These are phyloP conservation scores for Lupinus albus DNA, from an alignment of 306 rosid genomes.

Conservation along the genomic window DNA sequence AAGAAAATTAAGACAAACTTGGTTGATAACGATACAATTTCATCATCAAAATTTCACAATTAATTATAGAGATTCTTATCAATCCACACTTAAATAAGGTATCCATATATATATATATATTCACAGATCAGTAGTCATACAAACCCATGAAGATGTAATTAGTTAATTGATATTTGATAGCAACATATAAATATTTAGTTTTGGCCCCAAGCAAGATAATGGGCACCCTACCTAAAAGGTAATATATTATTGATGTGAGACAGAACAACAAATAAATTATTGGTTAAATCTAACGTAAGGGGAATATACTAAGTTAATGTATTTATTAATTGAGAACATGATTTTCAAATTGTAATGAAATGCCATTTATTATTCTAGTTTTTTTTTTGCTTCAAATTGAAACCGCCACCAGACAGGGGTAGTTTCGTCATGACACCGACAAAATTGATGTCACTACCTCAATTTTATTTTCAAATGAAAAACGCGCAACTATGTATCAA, in stretches of 20 bases:
- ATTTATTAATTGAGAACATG: neutral
- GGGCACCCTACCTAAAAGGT: conserved; percentile 39
- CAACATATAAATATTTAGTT: neutral
- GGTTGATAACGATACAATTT: too few species aligned
- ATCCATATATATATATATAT: too few species aligned
- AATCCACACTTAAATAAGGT: too few species aligned
- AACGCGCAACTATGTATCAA: conserved; percentile 47
- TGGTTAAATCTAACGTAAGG: neutral
- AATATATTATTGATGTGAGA: conserved; percentile 39
- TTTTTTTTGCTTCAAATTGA: neutral
- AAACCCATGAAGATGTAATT: conserved; percentile 15
- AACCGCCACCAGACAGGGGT: conserved; percentile 13
- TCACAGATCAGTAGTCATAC: neutral
- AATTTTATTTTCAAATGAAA: conserved; percentile 48
- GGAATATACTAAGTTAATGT: neutral
- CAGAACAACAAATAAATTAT: conserved; percentile 40
- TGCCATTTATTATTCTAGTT: too few species aligned
- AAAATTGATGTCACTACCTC: neutral
- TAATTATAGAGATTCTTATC: too few species aligned
- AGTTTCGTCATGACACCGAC: conserved; percentile 41
- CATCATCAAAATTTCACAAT: too few species aligned
- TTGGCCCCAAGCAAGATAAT: conserved; percentile 28
- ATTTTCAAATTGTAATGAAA: neutral
- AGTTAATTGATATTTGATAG: conserved; percentile 30
- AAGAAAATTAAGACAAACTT: too few species aligned